These are phyloP conservation scores for Stachybotrys echinatus DNA, from an alignment of 2,329 filamentous ascomycete genomes.

Conservation along the genomic window DNA sequence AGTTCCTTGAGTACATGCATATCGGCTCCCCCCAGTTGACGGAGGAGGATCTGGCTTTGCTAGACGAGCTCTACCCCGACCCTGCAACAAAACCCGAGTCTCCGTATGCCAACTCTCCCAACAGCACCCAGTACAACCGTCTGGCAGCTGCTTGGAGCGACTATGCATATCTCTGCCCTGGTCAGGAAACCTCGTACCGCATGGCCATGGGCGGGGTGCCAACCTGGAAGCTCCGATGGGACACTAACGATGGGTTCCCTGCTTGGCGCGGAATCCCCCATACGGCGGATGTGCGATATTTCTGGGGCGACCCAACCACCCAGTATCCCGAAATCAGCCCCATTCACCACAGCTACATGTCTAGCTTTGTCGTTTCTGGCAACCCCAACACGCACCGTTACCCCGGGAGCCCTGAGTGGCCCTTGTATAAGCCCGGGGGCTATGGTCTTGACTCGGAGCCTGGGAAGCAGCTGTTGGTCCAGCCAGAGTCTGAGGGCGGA, in stretches of 20 bases:
- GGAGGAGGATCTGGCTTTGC: slow-evolving; percentile 17
- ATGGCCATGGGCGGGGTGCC: slow-evolving; percentile 24
- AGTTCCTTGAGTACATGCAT: slow-evolving; percentile 29
- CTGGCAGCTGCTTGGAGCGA: slow-evolving; percentile 37
- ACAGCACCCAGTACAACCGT: slow-evolving; percentile 38
- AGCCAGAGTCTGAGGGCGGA: slow-evolving; percentile 9
- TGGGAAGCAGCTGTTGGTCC: slow-evolving; percentile 19
- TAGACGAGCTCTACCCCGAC: slow-evolving; percentile 28
- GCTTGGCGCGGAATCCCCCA: slow-evolving; percentile 32
- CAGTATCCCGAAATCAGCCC: slow-evolving; percentile 24
- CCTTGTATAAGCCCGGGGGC: neutral
- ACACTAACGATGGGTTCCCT: slow-evolving; percentile 26
- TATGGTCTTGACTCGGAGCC: neutral
- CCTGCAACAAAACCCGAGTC: slow-evolving; percentile 25
- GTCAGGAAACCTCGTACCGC: slow-evolving; percentile 37
- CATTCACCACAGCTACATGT: neutral
- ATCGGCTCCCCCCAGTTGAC: slow-evolving; percentile 26
- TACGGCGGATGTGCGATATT: slow-evolving; percentile 26
- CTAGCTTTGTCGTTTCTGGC: slow-evolving; percentile 15
- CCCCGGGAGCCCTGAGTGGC: neutral
- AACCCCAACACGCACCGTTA: slow-evolving; percentile 19
- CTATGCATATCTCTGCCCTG: slow-evolving; percentile 37
- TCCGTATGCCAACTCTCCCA: slow-evolving; percentile 28
- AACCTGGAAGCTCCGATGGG: slow-evolving; percentile 32
- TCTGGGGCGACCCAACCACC: slow-evolving; percentile 27